Conservation (phyloP, 768 basidiomycete species). For the Coprinellus micaceus region DNA sequence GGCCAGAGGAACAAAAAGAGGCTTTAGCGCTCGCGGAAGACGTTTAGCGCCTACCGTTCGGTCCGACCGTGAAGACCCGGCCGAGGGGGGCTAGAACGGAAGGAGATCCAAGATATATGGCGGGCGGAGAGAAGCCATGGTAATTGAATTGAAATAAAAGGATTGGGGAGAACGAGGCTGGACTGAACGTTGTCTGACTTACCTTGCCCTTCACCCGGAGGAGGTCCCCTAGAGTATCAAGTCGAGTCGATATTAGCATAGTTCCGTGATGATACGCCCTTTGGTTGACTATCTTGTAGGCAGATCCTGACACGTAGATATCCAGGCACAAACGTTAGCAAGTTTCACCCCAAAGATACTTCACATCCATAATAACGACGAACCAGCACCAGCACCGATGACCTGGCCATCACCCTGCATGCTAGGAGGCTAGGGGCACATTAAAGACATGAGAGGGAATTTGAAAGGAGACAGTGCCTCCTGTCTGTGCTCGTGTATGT, state of each 20-base stretch:
- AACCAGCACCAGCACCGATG: too few relatives aligned
- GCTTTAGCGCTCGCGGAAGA: too few relatives aligned
- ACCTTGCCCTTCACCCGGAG: constrained; percentile 64
- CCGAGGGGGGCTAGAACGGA: neutral
- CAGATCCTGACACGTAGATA: constrained; percentile 88
- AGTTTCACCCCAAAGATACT: neutral
- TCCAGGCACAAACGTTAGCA: constrained; percentile 9
- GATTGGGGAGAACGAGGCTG: neutral
- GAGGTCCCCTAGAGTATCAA: constrained; percentile 69
- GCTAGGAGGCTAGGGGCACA: too few relatives aligned
- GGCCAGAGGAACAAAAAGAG: too few relatives aligned
- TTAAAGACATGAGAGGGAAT: too few relatives aligned
- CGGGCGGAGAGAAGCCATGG: neutral
- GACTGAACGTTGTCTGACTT: constrained; percentile 11
- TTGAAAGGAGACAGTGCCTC: neutral
- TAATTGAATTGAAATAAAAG: neutral
- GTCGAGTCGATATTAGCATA: constrained; percentile 87
- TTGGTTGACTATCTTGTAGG: constrained; percentile 89
- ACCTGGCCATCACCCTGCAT: too few relatives aligned
- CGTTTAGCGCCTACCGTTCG: too few relatives aligned
- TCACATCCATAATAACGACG: neutral
- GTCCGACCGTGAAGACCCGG: too few relatives aligned
- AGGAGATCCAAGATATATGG: too few relatives aligned
- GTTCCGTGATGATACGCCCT: constrained; percentile 98
- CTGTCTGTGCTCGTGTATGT: neutral